phyloP scores from a whole-genome alignment of 257 asterid genomes.

The Solanum clarkiae region DNA sequence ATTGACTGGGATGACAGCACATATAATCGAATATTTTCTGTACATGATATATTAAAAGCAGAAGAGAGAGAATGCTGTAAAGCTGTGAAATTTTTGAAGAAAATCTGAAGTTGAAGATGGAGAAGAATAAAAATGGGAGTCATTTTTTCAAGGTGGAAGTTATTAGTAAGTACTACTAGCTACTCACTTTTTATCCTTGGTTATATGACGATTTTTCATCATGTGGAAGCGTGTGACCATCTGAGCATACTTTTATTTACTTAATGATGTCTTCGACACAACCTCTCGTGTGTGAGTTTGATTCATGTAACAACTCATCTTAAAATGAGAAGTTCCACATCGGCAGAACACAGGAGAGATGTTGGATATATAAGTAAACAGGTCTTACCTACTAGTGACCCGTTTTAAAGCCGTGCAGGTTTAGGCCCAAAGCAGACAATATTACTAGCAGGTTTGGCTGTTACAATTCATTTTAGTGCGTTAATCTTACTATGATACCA shows the following conservation, averaged over 20 bases:
- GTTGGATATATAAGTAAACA: no score
- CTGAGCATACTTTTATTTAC: neutral
- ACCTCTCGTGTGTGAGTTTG: neutral
- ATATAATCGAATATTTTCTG: neutral
- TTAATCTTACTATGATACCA: neutral
- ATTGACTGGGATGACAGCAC: neutral
- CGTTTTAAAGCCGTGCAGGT: no score
- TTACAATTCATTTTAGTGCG: no score
- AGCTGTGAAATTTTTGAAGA: neutral
- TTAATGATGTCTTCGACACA: fast-evolving
- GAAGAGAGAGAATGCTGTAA: neutral
- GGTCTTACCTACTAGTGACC: no score
- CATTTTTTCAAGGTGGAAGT: neutral
- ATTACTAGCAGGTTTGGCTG: no score
- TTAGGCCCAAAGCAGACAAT: no score
- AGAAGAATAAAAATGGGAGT: neutral
- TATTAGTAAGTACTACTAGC: neutral
- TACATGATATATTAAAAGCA: neutral
- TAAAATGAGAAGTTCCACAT: no score
- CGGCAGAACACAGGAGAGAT: no score
- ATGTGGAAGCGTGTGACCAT: neutral
- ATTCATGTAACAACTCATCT: neutral
- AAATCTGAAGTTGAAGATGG: neutral
- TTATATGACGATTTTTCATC: neutral
- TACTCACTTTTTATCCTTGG: neutral